Conservation (phyloP, 2,329 filamentous ascomycete genomes). For the Metarhizium guizhouense region DNA sequence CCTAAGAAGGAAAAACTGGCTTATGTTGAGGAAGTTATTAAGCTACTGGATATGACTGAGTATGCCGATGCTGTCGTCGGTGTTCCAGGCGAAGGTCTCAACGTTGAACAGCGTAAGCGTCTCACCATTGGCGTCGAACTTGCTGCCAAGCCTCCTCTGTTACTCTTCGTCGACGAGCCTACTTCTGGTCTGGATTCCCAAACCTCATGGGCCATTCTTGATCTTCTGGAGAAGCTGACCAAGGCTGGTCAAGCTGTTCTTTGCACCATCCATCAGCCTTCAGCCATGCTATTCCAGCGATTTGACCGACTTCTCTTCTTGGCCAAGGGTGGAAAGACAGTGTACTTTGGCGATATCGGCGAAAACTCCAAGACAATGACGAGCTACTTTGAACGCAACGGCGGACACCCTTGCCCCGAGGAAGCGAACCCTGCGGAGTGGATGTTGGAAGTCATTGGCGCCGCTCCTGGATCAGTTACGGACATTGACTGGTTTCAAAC, state of each 20-base stretch:
- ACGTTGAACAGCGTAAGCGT: constrained; percentile 62
- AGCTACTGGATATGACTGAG: constrained; percentile 79
- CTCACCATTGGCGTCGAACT: constrained; percentile 95
- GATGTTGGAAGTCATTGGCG: constrained; percentile 59
- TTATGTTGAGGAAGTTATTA: constrained; percentile 87
- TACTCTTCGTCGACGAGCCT: constrained; percentile 91
- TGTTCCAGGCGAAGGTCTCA: constrained; percentile 78
- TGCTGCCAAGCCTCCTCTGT: constrained; percentile 78
- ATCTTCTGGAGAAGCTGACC: constrained; percentile 81
- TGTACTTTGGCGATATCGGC: constrained; percentile 77
- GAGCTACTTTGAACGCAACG: constrained; percentile 67
- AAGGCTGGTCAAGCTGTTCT: constrained; percentile 86
- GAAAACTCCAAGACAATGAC: constrained; percentile 59
- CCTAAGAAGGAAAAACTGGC: constrained; percentile 68
- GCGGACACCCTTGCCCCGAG: constrained; percentile 53
- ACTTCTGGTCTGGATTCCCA: constrained; percentile 91
- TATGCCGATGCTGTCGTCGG: constrained; percentile 88
- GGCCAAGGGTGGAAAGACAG: constrained; percentile 64
- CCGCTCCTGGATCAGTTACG: constrained; percentile 53
- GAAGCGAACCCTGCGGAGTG: constrained; percentile 76
- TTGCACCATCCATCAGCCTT: constrained; percentile 98
- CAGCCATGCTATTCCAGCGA: constrained; percentile 85
- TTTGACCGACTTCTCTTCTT: constrained; percentile 78
- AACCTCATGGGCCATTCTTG: constrained; percentile 86
- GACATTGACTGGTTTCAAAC: constrained; percentile 57